These are phyloP conservation scores for Kodamaea arcana DNA, from an alignment of 1,139 yeast genomes.

Conservation along the genomic window DNA sequence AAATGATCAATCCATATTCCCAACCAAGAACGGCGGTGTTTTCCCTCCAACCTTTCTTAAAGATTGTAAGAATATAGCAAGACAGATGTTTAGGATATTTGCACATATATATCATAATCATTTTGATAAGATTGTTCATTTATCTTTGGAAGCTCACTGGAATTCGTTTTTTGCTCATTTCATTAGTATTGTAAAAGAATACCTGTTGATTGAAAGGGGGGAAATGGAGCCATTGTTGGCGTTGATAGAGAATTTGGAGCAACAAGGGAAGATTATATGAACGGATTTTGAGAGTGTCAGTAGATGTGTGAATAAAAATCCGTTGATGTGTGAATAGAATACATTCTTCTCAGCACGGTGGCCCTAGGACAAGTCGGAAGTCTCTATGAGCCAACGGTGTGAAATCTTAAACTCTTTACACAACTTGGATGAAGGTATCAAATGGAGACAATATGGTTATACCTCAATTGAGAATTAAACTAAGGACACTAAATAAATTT, in stretches of 20 bases:
- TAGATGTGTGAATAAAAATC: too few species aligned
- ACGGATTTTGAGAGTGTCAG: too few species aligned
- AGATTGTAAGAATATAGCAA: constrained; percentile 79
- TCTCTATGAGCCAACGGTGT: too few species aligned
- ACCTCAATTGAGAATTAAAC: too few species aligned
- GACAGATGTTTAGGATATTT: constrained; percentile 94
- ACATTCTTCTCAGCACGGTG: too few species aligned
- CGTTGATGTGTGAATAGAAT: too few species aligned
- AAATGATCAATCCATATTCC: constrained; percentile 85
- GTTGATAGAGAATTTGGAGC: constrained; percentile 73
- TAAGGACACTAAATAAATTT: too few species aligned
- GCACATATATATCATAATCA: constrained; percentile 95
- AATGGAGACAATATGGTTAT: too few species aligned
- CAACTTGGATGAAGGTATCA: too few species aligned
- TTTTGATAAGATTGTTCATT: constrained; percentile 84
- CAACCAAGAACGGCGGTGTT: constrained; percentile 89
- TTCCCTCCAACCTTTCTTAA: constrained; percentile 83
- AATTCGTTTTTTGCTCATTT: constrained; percentile 97
- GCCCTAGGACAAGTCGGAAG: too few species aligned
- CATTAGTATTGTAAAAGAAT: constrained; percentile 80
- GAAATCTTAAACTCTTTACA: too few species aligned
- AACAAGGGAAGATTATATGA: constrained; percentile 72
- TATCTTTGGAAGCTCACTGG: constrained; percentile 96
- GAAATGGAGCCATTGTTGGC: constrained; percentile 79
- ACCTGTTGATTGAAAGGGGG: constrained; percentile 68